Conservation (phyloP, 2,329 filamentous ascomycete genomes). For the Botrytis deweyae region DNA sequence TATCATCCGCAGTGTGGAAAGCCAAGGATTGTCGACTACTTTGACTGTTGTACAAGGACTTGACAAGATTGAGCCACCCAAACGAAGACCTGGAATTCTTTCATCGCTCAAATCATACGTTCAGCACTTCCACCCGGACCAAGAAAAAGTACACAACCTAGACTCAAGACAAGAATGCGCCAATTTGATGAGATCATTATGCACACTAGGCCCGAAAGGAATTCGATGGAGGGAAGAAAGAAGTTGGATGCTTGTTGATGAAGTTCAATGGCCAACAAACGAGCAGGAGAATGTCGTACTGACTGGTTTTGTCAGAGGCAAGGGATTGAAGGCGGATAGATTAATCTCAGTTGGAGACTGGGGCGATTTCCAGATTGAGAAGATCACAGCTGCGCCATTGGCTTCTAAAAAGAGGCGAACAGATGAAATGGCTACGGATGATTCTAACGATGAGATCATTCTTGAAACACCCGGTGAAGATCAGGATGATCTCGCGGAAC, state of each 20-base stretch:
- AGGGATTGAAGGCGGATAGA: conserved; percentile 83
- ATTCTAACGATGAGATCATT: conserved; percentile 52
- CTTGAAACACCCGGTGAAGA: conserved; percentile 74
- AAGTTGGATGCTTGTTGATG: conserved; percentile 91
- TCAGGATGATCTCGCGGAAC: conserved; percentile 75
- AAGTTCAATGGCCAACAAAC: conserved; percentile 67
- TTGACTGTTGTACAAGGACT: conserved; percentile 80
- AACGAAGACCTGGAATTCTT: conserved; percentile 73
- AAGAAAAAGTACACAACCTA: conserved; percentile 86
- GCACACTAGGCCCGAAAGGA: conserved; percentile 88
- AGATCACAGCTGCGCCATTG: conserved; percentile 76
- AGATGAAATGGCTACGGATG: conserved; percentile 68
- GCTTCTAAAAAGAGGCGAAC: conserved; percentile 60
- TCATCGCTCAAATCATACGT: conserved; percentile 89
- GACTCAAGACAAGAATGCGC: conserved; percentile 88
- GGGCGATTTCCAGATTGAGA: conserved; percentile 90
- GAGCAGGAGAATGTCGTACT: conserved; percentile 66
- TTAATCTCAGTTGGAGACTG: conserved; percentile 90
- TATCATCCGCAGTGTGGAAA: conserved; percentile 82
- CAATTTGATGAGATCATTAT: conserved; percentile 86
- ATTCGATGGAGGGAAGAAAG: conserved; percentile 94
- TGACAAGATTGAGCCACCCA: conserved; percentile 73
- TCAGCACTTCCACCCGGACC: conserved; percentile 87
- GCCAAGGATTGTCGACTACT: conserved; percentile 92
- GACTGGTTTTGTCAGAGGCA: conserved; percentile 83